Base-by-base conservation (phyloP, 83 land plant species). In the Diphasiastrum complanatum region DNA sequence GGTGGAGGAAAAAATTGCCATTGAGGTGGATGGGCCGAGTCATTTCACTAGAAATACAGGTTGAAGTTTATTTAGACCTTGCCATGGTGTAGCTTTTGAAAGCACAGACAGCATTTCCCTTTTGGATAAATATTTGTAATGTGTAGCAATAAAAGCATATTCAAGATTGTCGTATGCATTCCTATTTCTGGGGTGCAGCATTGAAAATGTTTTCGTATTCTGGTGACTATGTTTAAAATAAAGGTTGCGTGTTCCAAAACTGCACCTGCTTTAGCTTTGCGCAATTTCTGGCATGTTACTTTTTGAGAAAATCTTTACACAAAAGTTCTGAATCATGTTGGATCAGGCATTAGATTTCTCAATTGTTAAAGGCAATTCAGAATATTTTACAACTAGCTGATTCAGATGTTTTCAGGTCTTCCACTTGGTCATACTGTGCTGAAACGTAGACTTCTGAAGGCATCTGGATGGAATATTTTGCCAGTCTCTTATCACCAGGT, bases 1-100 rank as follows among this genome's bases (percentile, higher is more conserved):
- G 64, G 66, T 74, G 47, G 91, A 88, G 36, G 64, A 60, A 38
- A 85, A 85, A 52, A 74, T 85, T 64, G 95, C 85, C 33, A 52
- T 92, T 48, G 98, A 92, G 77, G 80, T 92, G 37, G 95, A 88
- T 76, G 98, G 98, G 5, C 95, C 84, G 27, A 78, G 85, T 52
- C 98, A 92, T 75, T 92, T 92, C 62, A 73, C 89, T 60, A 70
- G 95, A 32, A 92, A 92, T 45, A 74, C 78, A 70, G 85, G 95
- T 77, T 29, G 2, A 64, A 45, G 8, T 43, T 2, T 0, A 57
- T 31, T 31, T n/a, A 4, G 46, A 46, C 22, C 60, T 29, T 49
- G 37, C 36, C 3, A 11, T 2, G 8, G 37, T 25, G 36, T 16
- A 2, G 29, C n/a, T n/a, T n/a, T n/a, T n/a, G n/a, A n/a, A n/a